Percentiles rank a stretch among this genome's conserved stretches.
Evolutionary conservation across 2,329 filamentous ascomycete genomes (phyloP).

Genomic region (Fusarium secorum): DNA sequence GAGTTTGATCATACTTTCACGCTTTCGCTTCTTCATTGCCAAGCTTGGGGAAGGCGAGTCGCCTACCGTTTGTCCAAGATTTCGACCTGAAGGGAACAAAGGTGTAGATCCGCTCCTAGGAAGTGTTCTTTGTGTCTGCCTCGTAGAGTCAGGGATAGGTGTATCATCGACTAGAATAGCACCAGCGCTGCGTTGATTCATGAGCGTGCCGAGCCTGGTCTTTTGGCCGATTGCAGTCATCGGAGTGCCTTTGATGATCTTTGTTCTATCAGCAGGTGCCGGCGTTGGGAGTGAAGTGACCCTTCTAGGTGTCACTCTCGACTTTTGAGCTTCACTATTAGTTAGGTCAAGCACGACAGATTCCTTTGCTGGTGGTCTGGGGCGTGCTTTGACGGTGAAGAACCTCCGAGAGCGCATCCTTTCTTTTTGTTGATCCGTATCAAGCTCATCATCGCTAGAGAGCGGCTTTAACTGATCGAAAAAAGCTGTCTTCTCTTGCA

Average conservation of each 20-base stretch:
- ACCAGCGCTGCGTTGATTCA: conserved; percentile 29
- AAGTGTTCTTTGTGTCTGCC: conserved; percentile 22
- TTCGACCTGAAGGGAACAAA: conserved; percentile 30
- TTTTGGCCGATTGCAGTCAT: conserved; percentile 32
- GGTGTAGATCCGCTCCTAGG: conserved; percentile 46
- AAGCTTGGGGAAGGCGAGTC: conserved; percentile 39
- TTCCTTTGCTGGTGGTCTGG: conserved; percentile 4
- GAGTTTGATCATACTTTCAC: conserved; percentile 50
- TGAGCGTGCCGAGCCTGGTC: conserved; percentile 28
- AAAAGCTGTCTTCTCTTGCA: conserved; percentile 56
- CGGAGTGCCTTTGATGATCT: conserved; percentile 46
- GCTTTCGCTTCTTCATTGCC: conserved; percentile 57
- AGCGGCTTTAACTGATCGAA: conserved; percentile 53
- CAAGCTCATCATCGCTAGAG: conserved; percentile 45
- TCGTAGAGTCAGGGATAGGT: conserved; percentile 40
- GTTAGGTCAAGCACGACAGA: conserved; percentile 27
- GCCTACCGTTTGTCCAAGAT: conserved; percentile 1
- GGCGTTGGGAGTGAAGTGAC: conserved; percentile 29
- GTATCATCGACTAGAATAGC: conserved; percentile 41
- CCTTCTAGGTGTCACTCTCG: conserved; percentile 31
- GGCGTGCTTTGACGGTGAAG: conserved; percentile 33
- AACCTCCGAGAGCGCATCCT: conserved; percentile 44
- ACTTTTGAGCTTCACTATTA: conserved; percentile 16
- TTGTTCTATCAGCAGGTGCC: neutral
- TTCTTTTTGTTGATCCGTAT: conserved; percentile 44